Base-by-base conservation (phyloP, 208 protist genomes). In the Blastocrithidia nonstop region DNA sequence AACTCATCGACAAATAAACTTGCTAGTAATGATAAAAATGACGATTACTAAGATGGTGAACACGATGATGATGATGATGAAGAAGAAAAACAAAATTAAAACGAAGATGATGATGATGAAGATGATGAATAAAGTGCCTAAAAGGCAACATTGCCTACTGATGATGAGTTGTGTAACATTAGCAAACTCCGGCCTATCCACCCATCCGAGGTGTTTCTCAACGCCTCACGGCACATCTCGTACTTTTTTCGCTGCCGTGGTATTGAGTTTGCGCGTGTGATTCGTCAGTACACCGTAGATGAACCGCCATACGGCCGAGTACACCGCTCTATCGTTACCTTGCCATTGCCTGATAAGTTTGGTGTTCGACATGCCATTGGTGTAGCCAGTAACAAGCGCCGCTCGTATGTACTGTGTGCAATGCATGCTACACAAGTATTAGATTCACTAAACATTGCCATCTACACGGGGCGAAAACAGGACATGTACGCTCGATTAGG, bases 161-260 rank as follows among this genome's bases (percentile, higher is more conserved):
- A 92, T 52, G 78, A 92, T 21, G 61, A 29, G 20, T 57, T 92
- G 26, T 92, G 71, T 47, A 66, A 92, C 32, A 21, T 88, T 27
- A n/a, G 54, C 0, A 24, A 29, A 22, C 41, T 92, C 36, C 54
- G 63, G 26, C 55, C 46, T 5, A 37, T 88, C 8, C 76, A 92
- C 48, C 46, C 21, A 6, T 68, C 52, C 1, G 69, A 75, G 11
- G 37, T 86, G 2, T 67, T 64, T 32, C 59, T 60, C 13, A 3
- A 60, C 23, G 61, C 69, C 1, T 8, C 54, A 13, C 47, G 51
- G 16, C 45, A 74, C 40, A 35, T 65, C 22, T 42, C 52, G 6
- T 35, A 41, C 11, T 82, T 71, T 26, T 88, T 66, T 35, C 31
- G 36, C 19, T 38, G 33, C 2, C 51, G 66, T 20, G 67, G 72